phyloP scores from a whole-genome alignment of 2,329 filamentous ascomycete genomes.

The Blastomyces emzantsi region DNA sequence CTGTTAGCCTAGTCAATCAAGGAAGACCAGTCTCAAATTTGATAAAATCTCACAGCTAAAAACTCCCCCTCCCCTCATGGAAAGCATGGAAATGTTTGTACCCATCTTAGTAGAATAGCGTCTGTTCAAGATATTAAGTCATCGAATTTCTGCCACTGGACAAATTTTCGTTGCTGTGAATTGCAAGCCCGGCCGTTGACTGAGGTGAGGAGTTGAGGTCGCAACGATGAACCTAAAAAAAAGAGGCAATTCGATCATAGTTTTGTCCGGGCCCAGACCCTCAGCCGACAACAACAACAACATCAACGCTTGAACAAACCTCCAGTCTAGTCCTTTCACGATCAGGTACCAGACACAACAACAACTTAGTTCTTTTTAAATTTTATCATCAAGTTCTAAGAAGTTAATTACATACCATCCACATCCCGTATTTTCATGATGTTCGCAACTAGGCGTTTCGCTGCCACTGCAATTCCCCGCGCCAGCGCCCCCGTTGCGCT shows the following conservation, averaged over 20 bases:
- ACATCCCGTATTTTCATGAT: conserved; percentile 17
- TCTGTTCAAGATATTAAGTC: not conserved
- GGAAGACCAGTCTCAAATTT: not conserved
- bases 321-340: not conserved
- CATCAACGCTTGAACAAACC: not conserved
- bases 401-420: not conserved
- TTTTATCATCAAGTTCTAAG: not conserved
- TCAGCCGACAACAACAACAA: not conserved
- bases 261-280: not conserved
- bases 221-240: not conserved
- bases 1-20: not conserved
- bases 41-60: not conserved
- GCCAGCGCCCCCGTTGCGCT: conserved; percentile 24
- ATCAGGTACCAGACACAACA: not conserved
- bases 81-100: not conserved
- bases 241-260: not conserved
- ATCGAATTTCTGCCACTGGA: not conserved
- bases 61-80: not conserved
- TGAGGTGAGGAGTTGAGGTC: not conserved
- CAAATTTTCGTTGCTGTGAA: not conserved
- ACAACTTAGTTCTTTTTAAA: not conserved
- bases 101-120: not conserved
- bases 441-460: conserved; percentile 33
- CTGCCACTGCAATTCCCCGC: conserved; percentile 23
- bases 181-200: not conserved